Base-by-base conservation (phyloP, 805 yeast species). In the Debaryomyces hansenii region DNA sequence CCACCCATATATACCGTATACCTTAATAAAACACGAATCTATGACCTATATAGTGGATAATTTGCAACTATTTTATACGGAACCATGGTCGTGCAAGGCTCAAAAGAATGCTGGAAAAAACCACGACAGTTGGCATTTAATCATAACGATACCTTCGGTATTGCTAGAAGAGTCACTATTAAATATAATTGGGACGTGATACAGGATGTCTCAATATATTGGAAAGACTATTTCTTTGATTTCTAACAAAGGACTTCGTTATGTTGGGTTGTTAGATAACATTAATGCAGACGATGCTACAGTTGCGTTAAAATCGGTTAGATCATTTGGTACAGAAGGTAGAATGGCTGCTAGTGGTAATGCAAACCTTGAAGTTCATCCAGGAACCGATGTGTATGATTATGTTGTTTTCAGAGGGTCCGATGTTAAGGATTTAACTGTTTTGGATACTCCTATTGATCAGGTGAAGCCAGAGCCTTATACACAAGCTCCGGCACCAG, bases 271-370 rank as follows among this genome's bases (percentile, higher is more conserved):
- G n/a, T 77, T 92, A 60, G 90, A 88, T 54, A 84, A 82, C 55
- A 89, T 94, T 59, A 90, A 90, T 64, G 94, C 96, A 24, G 91
- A 88, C 48, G 87, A 86, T 50, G 88, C 96, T 53, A 90, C 97
- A 2, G 94, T 92, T 42, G 84, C 97, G 5, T 77, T 92, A 59
- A 78, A 78, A 40, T 75, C 83, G 45, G 98, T 92, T 41, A 78
- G 89, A 50, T 83, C 90, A 42, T 84, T 84, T 54, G 99, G 98
- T 45, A 87, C 97, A 16, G 98, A 92, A 66, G 97, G 96, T 27
- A 80, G 98, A 58, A 75, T 85, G 54, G 74, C 75, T 34, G 63
- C 59, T 41, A 56, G 55, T 37, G 78, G 77, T 21, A 90, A 86
- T 63, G 85, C 87, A 3, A 71, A 77, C 12, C 75, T 79, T 52